phyloP scores from a whole-genome alignment of 1,139 yeast species.

The Cylindricascospora bacillispora region DNA sequence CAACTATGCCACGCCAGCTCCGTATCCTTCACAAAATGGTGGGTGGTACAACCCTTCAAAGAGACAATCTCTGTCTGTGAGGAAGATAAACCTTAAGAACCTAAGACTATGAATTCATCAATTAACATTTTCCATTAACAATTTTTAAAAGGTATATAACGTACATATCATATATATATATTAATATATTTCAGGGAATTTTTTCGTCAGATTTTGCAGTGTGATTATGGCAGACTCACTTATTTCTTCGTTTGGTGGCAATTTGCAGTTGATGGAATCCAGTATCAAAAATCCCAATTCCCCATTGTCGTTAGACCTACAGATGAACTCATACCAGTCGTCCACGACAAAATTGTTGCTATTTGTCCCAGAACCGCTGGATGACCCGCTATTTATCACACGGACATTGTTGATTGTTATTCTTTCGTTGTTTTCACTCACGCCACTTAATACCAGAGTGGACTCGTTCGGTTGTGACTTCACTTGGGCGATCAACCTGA shows the following conservation, averaged over 20 bases:
- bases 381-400: no score
- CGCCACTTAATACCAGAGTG: conserved; percentile 18
- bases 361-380: conserved; percentile 8
- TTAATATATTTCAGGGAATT: conserved; percentile 23
- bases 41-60: conserved; percentile 35
- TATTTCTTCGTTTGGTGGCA: conserved; percentile 19
- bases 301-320: conserved; percentile 24
- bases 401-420: conserved; percentile 20
- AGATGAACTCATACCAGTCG: conserved; percentile 25
- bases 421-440: conserved; percentile 21
- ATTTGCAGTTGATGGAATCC: conserved; percentile 21
- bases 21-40: conserved; percentile 44
- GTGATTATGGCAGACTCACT: conserved; percentile 24
- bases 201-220: conserved; percentile 18
- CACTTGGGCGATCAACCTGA: conserved; percentile 24
- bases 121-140: no score
- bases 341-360: conserved; percentile 17
- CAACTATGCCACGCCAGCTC: conserved; percentile 59
- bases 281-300: conserved; percentile 23
- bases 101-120: no score
- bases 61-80: conserved; percentile 27
- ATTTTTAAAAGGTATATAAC: no score
- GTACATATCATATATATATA: background rate
- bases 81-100: conserved; percentile 14
- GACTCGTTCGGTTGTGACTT: conserved; percentile 22